Base-by-base conservation (phyloP, 495 filamentous ascomycete genomes). In the Astrothelium macrocarpum region DNA sequence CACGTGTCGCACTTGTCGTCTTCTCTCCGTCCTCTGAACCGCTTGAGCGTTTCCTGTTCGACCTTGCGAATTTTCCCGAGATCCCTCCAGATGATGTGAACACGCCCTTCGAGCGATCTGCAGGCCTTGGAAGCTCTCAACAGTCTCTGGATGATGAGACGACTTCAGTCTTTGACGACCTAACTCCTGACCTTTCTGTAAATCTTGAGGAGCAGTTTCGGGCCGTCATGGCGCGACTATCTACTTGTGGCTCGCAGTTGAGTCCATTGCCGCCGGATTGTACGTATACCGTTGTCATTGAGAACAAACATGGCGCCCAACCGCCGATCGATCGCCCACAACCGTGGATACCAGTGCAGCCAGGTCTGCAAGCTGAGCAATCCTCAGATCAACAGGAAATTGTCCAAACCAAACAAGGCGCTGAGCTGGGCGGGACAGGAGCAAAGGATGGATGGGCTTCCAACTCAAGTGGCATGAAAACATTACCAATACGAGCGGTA, bases 41-140 rank as follows among this genome's bases (percentile, higher is more conserved):
- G 1, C 53, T 94, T 72, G 94, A 97, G 72, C 84, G 92, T 64
- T 96, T 86, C 82, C 78, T 95, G 66, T 92, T 96, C 73, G 90
- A 95, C 76, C 81, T 94, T 25, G 80, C 82, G 60, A 75, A 75
- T 20, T 95, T 96, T 68, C 94, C 94, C 0, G 78, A 76, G 34
- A 80, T 89, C 10, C 78, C 80, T 36, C 67, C 73, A 32, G 73
- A 73, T 61, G 81, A 84, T 69, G 71, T 64, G 28, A 68, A 69
- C 34, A 69, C 72, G 29, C 65, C 67, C 4, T 68, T 78, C 36
- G 70, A 80, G 63, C 81, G 79, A 16, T 26, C 10, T 20, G 16
- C 23, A 29, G 23, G 9, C 3, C 25, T 9, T 9, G 49, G 29
- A 9, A 29, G 49, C 49, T 29, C 25, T 10, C 25, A 26, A 1